Evolutionary conservation across 768 basidiomycete genomes (phyloP).

Genomic region (Hortiboletus campestris): DNA sequence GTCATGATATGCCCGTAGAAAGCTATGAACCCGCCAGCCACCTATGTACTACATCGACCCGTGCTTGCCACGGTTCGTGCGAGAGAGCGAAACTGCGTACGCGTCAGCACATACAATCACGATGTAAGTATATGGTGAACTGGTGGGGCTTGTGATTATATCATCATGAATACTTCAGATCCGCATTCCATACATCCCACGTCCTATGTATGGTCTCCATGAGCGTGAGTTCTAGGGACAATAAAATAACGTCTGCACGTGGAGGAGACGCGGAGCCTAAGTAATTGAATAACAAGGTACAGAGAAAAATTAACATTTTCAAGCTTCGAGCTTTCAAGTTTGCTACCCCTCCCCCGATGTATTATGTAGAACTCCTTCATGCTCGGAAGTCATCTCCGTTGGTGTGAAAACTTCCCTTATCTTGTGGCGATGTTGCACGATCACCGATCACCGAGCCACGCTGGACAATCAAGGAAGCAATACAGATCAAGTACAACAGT

Average conservation of each 20-base stretch:
- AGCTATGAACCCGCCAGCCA: no score
- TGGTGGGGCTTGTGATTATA: not conserved
- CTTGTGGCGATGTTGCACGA: not conserved
- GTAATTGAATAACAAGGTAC: not conserved
- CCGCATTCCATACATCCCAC: not conserved
- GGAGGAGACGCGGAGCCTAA: not conserved
- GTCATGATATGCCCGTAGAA: no score
- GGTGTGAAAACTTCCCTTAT: constrained; percentile 2
- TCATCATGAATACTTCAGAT: no score
- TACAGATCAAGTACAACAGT: not conserved
- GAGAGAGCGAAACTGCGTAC: not conserved
- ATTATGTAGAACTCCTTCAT: not conserved
- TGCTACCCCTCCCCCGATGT: not conserved
- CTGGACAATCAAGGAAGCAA: not conserved
- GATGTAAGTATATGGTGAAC: not conserved
- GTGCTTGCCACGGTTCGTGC: not conserved
- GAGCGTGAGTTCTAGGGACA: not conserved
- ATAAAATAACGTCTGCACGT: not conserved
- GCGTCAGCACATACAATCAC: not conserved
- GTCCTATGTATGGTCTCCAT: not conserved
- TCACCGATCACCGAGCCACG: not conserved
- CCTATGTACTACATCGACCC: no score
- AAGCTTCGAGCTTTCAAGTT: not conserved
- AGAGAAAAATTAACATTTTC: no score
- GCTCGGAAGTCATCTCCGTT: not conserved